Evolutionary conservation across 805 yeast genomes (phyloP), one percentile per base, ranked within the genome.

Genomic region (Candida railenensis): DNA sequence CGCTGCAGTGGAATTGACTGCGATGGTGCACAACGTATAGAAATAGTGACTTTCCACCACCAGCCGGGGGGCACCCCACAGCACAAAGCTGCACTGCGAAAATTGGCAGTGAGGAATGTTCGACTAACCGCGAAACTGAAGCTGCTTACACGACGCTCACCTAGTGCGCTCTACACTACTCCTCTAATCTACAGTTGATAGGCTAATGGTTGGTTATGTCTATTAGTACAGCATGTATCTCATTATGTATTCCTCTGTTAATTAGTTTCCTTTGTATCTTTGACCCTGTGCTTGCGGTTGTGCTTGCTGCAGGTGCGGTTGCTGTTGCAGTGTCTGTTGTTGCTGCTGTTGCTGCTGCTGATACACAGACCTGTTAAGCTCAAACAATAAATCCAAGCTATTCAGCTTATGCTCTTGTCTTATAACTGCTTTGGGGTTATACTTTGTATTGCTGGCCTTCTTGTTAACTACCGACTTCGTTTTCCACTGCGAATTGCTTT

Each of bases 401-500:
- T 51, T 33, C 42, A 44, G n/a, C 48, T 51, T 39, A 46, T 45
- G 37, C 20, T 47, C 48, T 34, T 21, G 42, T 20, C 48, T 21
- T 15, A 49, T 48, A 15, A 50, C 55, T 25, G 47, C 48, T 15
- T 44, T 44, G 18, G 56, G 48, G 16, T 37, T 43, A 44, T 49
- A 47, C 34, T 45, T 49, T 20, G 38, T 19, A 33, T 32, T 34
- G 11, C 15, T 22, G 25, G 36, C 34, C 28, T 40, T 46, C 2
- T 42, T 46, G n/a, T 22, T 34, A 15, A 22, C 25, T 14, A 32
- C 19, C 19, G 46, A 28, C 20, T 34, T 42, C 15, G 59, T 52
- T 41, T 46, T 58, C 62, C 62, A 58, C 38, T 48, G 56, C 3
- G 58, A 54, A 3, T 58, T 52, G 8, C 62, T 21, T 7, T 64